Base-by-base conservation (phyloP, 2,329 filamentous ascomycete species). In the Penicillium concentricum region DNA sequence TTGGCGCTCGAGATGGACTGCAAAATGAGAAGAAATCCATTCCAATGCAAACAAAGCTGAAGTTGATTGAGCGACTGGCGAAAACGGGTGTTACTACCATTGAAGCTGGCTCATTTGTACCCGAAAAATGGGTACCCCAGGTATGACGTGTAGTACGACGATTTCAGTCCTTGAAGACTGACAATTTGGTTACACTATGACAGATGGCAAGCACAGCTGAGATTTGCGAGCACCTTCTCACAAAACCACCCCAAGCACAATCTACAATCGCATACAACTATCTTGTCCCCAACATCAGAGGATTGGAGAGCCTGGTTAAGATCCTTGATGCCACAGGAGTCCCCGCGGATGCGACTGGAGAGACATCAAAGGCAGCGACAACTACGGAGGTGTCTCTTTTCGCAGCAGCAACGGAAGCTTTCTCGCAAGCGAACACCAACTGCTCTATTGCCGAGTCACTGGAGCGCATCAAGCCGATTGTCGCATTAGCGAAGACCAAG, bases 151-250 rank as follows among this genome's bases (percentile, higher is more conserved):
- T 15, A 44, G 26, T 22, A 24, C 22, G 20, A 24, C 37, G 20
- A 18, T 43, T n/a, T 18, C 16, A 34, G 20, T 7, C 38, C 3
- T 18, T 2, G 28, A 26, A 56, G 30, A 34, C 24, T 54, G 38
- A 49, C 26, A 6, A 9, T n/a, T 20, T 22, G 13, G 13, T 12
- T 24, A 24, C 20, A 12, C 34, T 7, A 24, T 22, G 3, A 24
- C 57, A 87, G 84, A 88, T 88, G 85, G 85, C 83, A 15, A 86
- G 84, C 57, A 87, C 85, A 9, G 79, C 83, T 43, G 79, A 85
- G 56, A 85, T 87, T 22, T 79, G 87, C 32, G 76, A 84, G 53
- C 75, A 81, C 45, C 72, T 86, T 32, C 74, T 86, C 51, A 69
- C 75, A 49, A 72, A 73, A 7, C 79, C 82, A 7, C 83, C 83